Evolutionary conservation across 148 eudicot species (phyloP).

Genomic region (Rhododendron molle): DNA sequence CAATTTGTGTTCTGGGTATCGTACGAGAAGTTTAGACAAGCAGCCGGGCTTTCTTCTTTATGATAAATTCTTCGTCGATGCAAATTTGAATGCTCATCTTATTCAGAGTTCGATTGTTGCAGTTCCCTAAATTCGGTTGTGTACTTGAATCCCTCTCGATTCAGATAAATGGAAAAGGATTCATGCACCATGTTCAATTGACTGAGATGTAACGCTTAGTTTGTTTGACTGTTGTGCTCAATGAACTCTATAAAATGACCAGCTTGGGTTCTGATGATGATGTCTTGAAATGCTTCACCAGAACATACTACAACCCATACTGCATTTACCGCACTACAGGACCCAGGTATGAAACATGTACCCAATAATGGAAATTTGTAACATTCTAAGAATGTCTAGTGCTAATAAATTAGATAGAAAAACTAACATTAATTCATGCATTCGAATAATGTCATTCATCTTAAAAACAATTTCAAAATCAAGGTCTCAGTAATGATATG

Average conservation of each 20-base stretch:
- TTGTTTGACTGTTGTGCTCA: background rate
- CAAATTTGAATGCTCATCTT: background rate
- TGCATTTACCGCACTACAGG: too few species aligned
- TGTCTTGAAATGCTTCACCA: too few species aligned
- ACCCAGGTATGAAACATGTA: too few species aligned
- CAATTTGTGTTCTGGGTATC: constrained; percentile 96
- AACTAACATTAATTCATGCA: too few species aligned
- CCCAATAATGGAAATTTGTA: too few species aligned
- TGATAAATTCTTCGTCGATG: constrained; percentile 21
- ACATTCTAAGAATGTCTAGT: too few species aligned
- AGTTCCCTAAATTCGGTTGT: background rate
- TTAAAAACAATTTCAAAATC: too few species aligned
- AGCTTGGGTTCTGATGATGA: background rate
- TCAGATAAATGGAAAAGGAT: background rate
- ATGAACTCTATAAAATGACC: background rate
- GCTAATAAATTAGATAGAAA: too few species aligned
- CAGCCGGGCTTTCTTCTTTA: constrained; percentile 78
- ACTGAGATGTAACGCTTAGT: background rate
- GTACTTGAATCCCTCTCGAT: background rate
- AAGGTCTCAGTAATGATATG: too few species aligned
- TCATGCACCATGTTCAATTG: background rate
- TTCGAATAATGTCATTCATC: too few species aligned
- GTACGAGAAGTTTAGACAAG: constrained; percentile 62
- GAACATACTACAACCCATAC: too few species aligned
- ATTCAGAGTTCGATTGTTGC: background rate